Conservation (phyloP, 441 rosid genomes). For the Croton laevigatus region DNA sequence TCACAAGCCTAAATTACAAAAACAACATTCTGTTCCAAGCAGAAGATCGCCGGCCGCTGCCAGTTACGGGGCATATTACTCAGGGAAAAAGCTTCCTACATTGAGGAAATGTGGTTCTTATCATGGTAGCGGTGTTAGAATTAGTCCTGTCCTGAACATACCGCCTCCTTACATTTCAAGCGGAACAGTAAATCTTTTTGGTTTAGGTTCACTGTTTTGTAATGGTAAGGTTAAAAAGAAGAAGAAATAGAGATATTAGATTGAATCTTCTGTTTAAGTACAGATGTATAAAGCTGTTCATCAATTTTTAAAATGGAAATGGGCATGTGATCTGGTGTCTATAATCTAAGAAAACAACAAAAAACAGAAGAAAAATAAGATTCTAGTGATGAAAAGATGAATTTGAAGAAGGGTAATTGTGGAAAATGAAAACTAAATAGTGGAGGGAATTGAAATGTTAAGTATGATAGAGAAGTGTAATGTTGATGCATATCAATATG, state of each 20-base stretch:
- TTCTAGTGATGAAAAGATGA: constrained; percentile 4
- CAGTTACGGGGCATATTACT: constrained; percentile 28
- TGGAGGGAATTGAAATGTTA: not conserved
- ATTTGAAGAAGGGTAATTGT: not conserved
- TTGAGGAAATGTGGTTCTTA: constrained; percentile 46
- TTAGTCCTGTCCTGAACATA: constrained; percentile 67
- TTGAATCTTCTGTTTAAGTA: constrained; percentile 25
- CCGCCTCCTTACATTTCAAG: constrained; percentile 63
- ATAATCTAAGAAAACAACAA: constrained; percentile 22
- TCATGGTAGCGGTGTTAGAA: constrained; percentile 52
- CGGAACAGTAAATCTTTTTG: constrained; percentile 58
- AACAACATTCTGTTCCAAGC: constrained; percentile 41
- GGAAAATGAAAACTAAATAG: not conserved
- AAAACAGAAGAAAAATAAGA: constrained; percentile 15
- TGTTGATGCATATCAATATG: constrained; percentile 26
- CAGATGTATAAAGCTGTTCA: constrained; percentile 45
- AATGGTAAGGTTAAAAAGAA: constrained; percentile 66
- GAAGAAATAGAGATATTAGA: constrained; percentile 33
- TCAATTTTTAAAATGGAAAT: constrained; percentile 17
- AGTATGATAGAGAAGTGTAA: not conserved
- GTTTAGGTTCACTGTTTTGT: constrained; percentile 73
- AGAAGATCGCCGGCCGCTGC: constrained; percentile 37
- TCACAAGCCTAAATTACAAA: constrained; percentile 42
- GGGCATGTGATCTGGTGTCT: constrained; percentile 43
- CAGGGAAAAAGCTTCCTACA: constrained; percentile 36